Evolutionary conservation across 2,329 filamentous ascomycete genomes (phyloP), one percentile per base, ranked within the genome.

Genomic region (Hortaea werneckii): DNA sequence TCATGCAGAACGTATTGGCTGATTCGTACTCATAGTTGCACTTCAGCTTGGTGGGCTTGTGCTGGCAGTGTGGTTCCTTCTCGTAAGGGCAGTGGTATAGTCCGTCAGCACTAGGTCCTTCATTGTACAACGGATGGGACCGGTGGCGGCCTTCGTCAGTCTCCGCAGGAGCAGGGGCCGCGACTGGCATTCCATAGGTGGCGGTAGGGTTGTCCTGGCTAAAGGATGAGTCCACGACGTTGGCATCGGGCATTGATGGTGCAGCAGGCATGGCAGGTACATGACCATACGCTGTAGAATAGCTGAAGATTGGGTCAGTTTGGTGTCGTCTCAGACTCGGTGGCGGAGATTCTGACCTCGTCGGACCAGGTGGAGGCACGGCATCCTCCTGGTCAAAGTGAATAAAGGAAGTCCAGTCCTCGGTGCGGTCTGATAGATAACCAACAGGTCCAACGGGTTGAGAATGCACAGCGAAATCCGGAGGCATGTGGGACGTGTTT

Each of bases 31-130:
- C 89, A 65, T 95, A 96, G 71, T 95, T 94, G 81, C 90, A 95
- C 79, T 95, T 95, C 58, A 96, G 85, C 73, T 94, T 92, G 62
- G 94, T 92, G 37, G 89, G 80, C 70, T 86, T 85, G 79, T 95
- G 90, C 67, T 79, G 85, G 78, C 90, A 96, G 61, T 81, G 75
- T 5, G 58, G 51, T 42, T 77, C 70, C 47, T 74, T 71, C 65
- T 84, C 81, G 75, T 84, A 92, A 5, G 90, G 90, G 75, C 90
- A 96, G 71, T 94, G 87, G 71, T 92, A 96, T 48, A 94, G 78
- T 61, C 87, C 88, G 67, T 95, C 87, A 30, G 74, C 65, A 37
- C 76, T 67, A 7, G 82, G 77, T 40, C 70, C 69, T 45, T 79
- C 79, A 63, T 82, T 82, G 72, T 89, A 90, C 9, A 87, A 71